Evolutionary conservation across 495 filamentous ascomycete genomes (phyloP), one percentile per base, ranked within the genome.

Genomic region (Chaetomidium leptoderma): DNA sequence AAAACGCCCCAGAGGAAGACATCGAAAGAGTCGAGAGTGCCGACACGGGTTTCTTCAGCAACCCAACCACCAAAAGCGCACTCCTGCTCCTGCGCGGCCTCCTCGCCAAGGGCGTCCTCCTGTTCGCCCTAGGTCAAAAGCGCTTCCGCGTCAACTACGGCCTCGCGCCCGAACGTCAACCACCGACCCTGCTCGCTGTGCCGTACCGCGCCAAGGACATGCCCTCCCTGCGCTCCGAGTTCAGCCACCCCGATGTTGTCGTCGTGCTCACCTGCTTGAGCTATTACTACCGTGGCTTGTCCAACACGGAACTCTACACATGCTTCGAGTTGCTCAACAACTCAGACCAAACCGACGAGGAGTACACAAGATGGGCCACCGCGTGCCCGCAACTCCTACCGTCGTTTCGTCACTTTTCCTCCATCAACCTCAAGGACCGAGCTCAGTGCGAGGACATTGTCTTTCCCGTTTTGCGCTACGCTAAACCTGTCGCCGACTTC

Each of bases 141-240:
- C 73, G 88, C 6, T 90, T 83, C 81, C 67, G 77, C 6, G 86
- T 91, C 8, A 78, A 88, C 42, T 90, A 86, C 60, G 86, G 86
- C 0, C 73, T 86, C 33, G 72, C 81, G 61, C 69, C 62, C 0
- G 64, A 52, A 40, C 69, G 82, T 40, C 47, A 39, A 1, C 70
- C 71, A 0, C 56, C 66, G 14, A 81, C 79, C 0, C 72, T 73
- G 54, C 75, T 89, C 2, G 87, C 87, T 4, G 86, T 91, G 0
- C 88, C 89, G 0, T 92, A 81, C 55, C 74, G 81, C 19, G 82
- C 83, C 1, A 92, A 91, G 60, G 87, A 86, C 49, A 78, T 62
- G 21, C 87, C 86, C 1, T 73, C 85, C 0, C 70, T 75, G 0
- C 74, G 81, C 4, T 81, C 88, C 0, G 88, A 91, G 60, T 91